phyloP scores from a whole-genome alignment of 164 flowering plant genomes.

The Vitis riparia region DNA sequence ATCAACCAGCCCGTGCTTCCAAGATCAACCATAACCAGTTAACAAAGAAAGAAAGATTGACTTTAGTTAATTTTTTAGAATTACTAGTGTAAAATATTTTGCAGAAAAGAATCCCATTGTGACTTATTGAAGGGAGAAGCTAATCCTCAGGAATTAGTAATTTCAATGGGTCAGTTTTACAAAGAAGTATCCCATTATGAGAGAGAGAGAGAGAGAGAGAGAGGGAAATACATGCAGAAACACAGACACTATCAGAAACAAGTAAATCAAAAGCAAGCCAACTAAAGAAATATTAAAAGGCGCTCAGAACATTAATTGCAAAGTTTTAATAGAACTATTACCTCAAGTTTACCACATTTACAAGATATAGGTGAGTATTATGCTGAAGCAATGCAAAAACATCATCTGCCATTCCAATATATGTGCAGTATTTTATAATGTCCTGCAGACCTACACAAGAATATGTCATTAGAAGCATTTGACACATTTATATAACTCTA shows the following conservation, averaged over 20 bases:
- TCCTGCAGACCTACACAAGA: slow-evolving; percentile 68
- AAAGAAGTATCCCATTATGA: too few relatives aligned
- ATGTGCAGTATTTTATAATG: slow-evolving; percentile 70
- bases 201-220: too few relatives aligned
- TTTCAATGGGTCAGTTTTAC: too few relatives aligned
- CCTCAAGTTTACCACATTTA: slow-evolving; percentile 90
- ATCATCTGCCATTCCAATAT: slow-evolving; percentile 97
- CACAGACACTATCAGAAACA: neutral
- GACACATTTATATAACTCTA: neutral
- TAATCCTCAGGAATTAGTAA: too few relatives aligned
- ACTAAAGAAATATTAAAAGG: neutral
- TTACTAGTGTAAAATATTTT: too few relatives aligned
- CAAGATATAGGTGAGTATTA: slow-evolving; percentile 81
- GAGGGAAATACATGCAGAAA: too few relatives aligned
- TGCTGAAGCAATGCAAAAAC: slow-evolving; percentile 87
- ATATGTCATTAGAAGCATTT: slow-evolving; percentile 2
- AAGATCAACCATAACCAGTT: too few relatives aligned
- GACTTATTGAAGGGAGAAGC: too few relatives aligned
- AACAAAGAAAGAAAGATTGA: too few relatives aligned
- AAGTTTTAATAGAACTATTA: slow-evolving; percentile 14
- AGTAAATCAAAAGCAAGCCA: neutral
- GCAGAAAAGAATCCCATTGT: too few relatives aligned
- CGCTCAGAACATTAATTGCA: neutral
- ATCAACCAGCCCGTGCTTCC: too few relatives aligned
- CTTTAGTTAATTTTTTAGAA: too few relatives aligned